Evolutionary conservation across 371 early-diverging fungal genomes (phyloP), one percentile per base, ranked within the genome.

Genomic region (Mucor indicus): DNA sequence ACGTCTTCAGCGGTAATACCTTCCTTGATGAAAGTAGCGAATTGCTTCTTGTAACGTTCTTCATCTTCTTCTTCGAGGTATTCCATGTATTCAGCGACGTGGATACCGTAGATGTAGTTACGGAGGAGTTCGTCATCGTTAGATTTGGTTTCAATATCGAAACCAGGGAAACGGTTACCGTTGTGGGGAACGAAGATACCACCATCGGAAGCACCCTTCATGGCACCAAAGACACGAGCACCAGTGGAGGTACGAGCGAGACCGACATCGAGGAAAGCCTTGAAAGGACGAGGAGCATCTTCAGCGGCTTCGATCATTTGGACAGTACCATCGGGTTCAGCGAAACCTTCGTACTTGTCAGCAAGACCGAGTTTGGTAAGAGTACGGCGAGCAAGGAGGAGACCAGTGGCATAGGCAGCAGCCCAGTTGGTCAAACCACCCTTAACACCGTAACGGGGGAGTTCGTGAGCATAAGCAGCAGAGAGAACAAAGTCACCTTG

Each of bases 181-280:
- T 84, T 81, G 93, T 99, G 98, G 66, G 99, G 99, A 65, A 99
- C 84, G 77, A 81, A 86, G 67, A 99, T 74, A 77, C 99, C 99
- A 79, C 98, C 98, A 83, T 99, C 99, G 67, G 93, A 94, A 64
- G 98, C 98, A 81, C 99, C 99, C 92, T 99, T 99, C 85, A 98
- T 88, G 76, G 94, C 98, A 69, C 89, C 96, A 68, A 99, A 99
- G 72, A 98, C 91, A 81, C 92, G 92, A 72, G 96, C 90, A 69
- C 99, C 99, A 54, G 96, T 98, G 77, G 98, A 94, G 77, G 98
- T 91, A 70, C 98, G 92, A 76, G 88, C 87, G 52, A 99, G 88
- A 81, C 99, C 99, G 55, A 95, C 93, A 81, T 99, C 99, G 48
- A 99, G 85, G 91, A 90, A 99, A 55, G 91, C 92, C 85, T 92